These are phyloP conservation scores for Peniophora sp. DNA, from an alignment of 1,284 basidiomycete genomes.

Conservation along the genomic window DNA sequence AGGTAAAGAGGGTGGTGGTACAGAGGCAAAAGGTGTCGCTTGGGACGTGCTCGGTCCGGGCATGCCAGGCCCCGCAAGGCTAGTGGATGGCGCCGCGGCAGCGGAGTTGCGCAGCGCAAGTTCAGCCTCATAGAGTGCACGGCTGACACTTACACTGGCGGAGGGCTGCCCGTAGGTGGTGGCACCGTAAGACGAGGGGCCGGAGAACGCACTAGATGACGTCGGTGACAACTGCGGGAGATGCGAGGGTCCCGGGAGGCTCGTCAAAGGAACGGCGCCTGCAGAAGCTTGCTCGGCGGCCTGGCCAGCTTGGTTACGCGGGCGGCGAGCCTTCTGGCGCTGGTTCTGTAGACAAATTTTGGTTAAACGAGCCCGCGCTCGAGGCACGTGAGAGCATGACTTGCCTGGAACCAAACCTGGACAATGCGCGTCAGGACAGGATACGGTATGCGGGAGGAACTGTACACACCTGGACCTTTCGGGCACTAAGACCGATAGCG, in stretches of 20 bases:
- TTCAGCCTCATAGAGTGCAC: not conserved
- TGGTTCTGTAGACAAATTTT: conserved; percentile 48
- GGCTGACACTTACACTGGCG: conserved; percentile 1
- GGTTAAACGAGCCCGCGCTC: conserved; percentile 12
- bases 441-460: conserved; percentile 4
- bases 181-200: conserved; percentile 8
- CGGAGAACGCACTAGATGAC: conserved; percentile 13
- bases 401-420: conserved; percentile 81
- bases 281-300: not conserved
- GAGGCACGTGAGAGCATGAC: conserved; percentile 16
- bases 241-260: conserved; percentile 22
- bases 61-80: conserved; percentile 56
- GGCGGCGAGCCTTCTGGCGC: conserved; percentile 71
- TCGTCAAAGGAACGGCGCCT: conserved; percentile 31
- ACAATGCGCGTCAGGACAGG: conserved; percentile 7
- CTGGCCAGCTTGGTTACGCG: conserved; percentile 30
- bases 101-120: not conserved
- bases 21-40: too few species aligned
- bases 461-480: conserved; percentile 73
- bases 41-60: conserved; percentile 30
- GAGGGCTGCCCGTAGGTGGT: too few species aligned
- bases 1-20: too few species aligned
- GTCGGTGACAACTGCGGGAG: not conserved
- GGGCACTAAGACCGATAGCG: conserved; percentile 74
- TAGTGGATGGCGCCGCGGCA: conserved; percentile 6